Base-by-base conservation (phyloP, 2,329 filamentous ascomycete species). In the Trichoderma asperellum region DNA sequence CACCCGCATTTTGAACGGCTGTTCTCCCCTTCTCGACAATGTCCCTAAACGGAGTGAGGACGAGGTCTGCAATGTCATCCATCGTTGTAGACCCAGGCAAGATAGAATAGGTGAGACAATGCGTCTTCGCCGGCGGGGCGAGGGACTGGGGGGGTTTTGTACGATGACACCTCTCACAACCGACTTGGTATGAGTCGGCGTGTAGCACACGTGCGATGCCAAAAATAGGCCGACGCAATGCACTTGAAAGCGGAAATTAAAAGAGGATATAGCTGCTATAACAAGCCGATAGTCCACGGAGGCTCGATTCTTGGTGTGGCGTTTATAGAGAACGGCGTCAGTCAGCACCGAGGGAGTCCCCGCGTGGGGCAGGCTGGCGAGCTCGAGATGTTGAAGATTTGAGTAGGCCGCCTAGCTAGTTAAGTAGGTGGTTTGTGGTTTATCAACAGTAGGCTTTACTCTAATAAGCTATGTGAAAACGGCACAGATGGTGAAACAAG, bases 41-140 rank as follows among this genome's bases (percentile, higher is more conserved):
- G 56, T 87, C 84, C 64, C 77, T 80, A 73, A 87, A 88, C 34
- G 85, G 84, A 43, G 79, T 79, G 34, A 87, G 76, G 47, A 86
- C 83, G 57, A 87, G 81, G 56, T 80, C 78, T 56, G 73, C 73
- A 29, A 82, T 77, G 61, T 80, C 76, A 69, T 83, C 80, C 82
- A 83, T 83, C n/a, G 34, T 59, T 37, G 29, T 40, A 70, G 29
- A 37, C 27, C 34, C 21, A 16, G 61, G 49, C 55, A 67, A 27
- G 11, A 35, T 37, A 52, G 61, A 40, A 59, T 40, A 60, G 62
- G 35, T 27, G 56, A 67, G 35, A 24, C 62, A 61, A 34, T 14
- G 27, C 58, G 53, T 40, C 57, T 57, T 18, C 11, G 49, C 21
- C 49, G 47, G 68, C 68, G 62, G 62, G 57, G 43, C 61, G 60